Conservation (phyloP, 371 early-diverging fungal genomes). For the Circinella umbellata region DNA sequence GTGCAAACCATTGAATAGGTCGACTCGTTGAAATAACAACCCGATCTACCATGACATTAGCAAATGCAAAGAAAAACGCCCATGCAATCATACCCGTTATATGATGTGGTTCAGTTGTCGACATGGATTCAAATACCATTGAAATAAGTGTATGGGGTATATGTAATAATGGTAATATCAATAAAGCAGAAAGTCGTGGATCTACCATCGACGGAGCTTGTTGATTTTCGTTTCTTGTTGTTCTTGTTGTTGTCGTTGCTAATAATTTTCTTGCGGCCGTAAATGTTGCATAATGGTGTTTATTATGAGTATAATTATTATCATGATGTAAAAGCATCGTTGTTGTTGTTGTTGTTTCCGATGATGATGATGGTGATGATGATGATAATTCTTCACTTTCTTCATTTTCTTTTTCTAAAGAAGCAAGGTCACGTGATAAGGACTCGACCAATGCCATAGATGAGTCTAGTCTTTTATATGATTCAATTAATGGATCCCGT, state of each 20-base stretch:
- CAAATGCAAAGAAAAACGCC: constrained; percentile 41
- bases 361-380: background rate
- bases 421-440: constrained; percentile 48
- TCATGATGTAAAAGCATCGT: background rate
- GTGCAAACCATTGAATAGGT: background rate
- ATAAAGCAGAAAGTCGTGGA: constrained; percentile 24
- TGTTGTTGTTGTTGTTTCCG: too few species aligned
- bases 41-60: constrained; percentile 39
- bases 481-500: constrained; percentile 38
- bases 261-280: background rate
- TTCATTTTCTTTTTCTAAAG: background rate
- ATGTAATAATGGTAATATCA: constrained; percentile 41
- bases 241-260: background rate
- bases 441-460: constrained; percentile 54
- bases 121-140: constrained; percentile 36
- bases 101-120: constrained; percentile 17
- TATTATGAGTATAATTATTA: background rate
- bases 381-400: background rate
- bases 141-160: constrained; percentile 45
- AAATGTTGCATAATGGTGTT: too few species aligned
- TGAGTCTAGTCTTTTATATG: constrained; percentile 44
- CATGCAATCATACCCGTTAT: constrained; percentile 38
- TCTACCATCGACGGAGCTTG: constrained; percentile 1
- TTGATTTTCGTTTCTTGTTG: background rate
- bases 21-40: constrained; percentile 12